phyloP scores from a whole-genome alignment of 1,139 yeast species.

The Yarrowia galli region DNA sequence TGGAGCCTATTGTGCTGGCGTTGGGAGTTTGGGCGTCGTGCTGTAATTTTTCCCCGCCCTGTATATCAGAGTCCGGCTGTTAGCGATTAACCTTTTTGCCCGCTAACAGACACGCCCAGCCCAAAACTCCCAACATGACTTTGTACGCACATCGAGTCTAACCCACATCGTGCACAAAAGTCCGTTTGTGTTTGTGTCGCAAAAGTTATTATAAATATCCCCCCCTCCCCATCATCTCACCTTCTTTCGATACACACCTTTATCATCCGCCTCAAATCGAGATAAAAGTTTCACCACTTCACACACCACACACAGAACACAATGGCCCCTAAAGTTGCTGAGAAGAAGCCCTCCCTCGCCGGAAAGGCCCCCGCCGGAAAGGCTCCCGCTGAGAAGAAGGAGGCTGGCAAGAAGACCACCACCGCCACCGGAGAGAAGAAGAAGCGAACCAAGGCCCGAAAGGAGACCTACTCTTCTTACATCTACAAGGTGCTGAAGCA shows the following conservation, averaged over 20 bases:
- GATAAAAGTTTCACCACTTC: slow-evolving; percentile 47
- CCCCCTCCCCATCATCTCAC: slow-evolving; percentile 40
- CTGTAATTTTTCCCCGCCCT: neutral
- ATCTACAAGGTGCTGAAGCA: slow-evolving; percentile 98
- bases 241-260: slow-evolving; percentile 44
- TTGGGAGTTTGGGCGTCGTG: slow-evolving; percentile 38
- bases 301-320: slow-evolving; percentile 44
- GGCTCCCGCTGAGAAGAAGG: slow-evolving; percentile 93
- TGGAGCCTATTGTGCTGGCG: slow-evolving; percentile 37
- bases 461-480: slow-evolving; percentile 98
- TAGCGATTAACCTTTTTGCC: slow-evolving; percentile 14
- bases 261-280: slow-evolving; percentile 45
- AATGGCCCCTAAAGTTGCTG: slow-evolving; percentile 96
- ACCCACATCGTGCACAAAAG: slow-evolving; percentile 26
- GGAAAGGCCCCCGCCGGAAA: slow-evolving; percentile 84
- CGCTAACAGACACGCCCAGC: too few relatives aligned
- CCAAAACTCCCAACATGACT: slow-evolving; percentile 5
- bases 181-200: too few relatives aligned
- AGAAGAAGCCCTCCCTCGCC: slow-evolving; percentile 72
- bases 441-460: slow-evolving; percentile 97
- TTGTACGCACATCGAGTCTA: slow-evolving; percentile 31
- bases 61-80: slow-evolving; percentile 37
- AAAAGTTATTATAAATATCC: slow-evolving; percentile 35
- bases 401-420: slow-evolving; percentile 92
- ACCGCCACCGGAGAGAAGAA: slow-evolving; percentile 76